Conservation (phyloP, 352 stramenopile species). For the Phytophthora palmivora region DNA sequence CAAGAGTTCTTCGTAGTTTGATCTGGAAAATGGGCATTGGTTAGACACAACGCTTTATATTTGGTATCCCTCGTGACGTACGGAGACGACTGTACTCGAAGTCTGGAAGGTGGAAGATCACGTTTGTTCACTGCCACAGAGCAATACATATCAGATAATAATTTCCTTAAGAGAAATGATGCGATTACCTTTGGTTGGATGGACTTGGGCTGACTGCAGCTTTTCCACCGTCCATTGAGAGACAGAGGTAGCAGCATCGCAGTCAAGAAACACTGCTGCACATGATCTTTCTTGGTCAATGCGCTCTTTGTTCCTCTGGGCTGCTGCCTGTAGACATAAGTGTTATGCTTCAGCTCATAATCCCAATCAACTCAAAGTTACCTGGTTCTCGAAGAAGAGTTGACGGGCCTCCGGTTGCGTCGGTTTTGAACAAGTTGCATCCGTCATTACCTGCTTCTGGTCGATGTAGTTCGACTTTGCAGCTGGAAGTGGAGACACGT, state of each 20-base stretch:
- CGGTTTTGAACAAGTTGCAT: not conserved
- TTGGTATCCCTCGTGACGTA: constrained; percentile 12
- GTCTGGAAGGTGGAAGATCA: not conserved
- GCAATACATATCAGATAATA: no score
- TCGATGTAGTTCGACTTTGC: not conserved
- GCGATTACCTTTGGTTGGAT: constrained; percentile 5
- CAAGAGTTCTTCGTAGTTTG: constrained; percentile 52
- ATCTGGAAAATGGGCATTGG: constrained; percentile 14
- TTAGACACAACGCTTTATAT: constrained; percentile 5
- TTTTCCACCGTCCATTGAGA: no score
- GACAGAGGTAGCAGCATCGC: not conserved
- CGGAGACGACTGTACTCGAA: constrained; percentile 16
- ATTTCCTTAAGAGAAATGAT: no score
- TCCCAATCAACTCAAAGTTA: constrained; percentile 10
- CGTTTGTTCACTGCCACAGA: not conserved
- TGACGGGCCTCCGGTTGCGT: constrained; percentile 28
- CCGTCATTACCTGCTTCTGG: not conserved
- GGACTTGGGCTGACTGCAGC: no score
- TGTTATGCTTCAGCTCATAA: not conserved
- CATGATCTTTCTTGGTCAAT: constrained; percentile 48
- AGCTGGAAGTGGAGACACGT: constrained; percentile 5
- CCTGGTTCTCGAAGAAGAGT: constrained; percentile 77
- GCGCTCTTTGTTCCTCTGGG: constrained; percentile 59
- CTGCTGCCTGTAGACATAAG: constrained; percentile 46
- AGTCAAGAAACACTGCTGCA: constrained; percentile 37